A percentile compares a stretch with the other conserved stretches of the same genome.
These are phyloP conservation scores for Neophaeococcomyces mojaviensis DNA, from an alignment of 2,329 filamentous ascomycete genomes.

Conservation along the genomic window DNA sequence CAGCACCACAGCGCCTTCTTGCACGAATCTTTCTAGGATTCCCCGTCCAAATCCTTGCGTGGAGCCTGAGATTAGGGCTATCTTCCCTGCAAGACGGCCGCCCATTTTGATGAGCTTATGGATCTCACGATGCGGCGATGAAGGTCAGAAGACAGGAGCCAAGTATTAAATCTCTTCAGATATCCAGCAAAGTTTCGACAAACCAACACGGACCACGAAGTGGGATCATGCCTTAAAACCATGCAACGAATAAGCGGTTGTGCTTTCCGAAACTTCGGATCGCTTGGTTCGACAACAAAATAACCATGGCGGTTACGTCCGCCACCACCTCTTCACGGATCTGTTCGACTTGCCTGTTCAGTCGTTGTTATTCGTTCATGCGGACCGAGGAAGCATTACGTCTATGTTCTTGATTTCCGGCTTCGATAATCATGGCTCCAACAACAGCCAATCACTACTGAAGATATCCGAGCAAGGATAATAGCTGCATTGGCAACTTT, in stretches of 20 bases:
- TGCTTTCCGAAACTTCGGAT: no score
- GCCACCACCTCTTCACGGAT: no score
- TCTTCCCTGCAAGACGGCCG: not conserved
- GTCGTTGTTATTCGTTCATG: no score
- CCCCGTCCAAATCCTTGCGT: not conserved
- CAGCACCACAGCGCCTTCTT: not conserved
- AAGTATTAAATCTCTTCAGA: slow-evolving; percentile 54
- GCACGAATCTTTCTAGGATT: not conserved
- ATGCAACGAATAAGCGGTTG: no score
- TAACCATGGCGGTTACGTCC: no score
- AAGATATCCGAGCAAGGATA: not conserved
- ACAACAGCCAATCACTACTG: not conserved
- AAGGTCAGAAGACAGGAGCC: slow-evolving; percentile 18
- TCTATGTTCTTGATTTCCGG: slow-evolving; percentile 31
- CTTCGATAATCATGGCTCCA: not conserved
- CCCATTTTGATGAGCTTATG: not conserved
- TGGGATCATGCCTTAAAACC: no score
- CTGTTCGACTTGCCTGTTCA: no score
- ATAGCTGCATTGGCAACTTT: not conserved
- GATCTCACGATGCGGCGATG: no score
- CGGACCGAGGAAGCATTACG: no score
- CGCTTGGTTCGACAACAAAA: no score
- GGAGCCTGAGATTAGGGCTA: not conserved
- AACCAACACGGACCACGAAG: no score
- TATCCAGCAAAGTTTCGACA: slow-evolving; percentile 50